These are phyloP conservation scores for Tothia fuscella DNA, from an alignment of 2,329 filamentous ascomycete species.

Conservation along the genomic window DNA sequence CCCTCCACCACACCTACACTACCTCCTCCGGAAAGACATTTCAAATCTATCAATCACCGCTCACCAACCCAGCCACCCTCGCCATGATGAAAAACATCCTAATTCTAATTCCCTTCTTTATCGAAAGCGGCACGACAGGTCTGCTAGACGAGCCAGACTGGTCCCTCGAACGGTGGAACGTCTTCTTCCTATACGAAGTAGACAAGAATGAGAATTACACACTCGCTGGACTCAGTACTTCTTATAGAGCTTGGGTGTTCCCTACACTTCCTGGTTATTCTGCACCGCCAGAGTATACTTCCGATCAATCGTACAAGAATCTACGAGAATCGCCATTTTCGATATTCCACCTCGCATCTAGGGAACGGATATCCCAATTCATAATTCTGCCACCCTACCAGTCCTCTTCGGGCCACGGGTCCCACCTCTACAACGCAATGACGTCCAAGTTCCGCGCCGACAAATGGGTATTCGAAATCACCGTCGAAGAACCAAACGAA, in stretches of 20 bases:
- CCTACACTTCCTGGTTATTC: constrained; percentile 29
- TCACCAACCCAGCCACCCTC: constrained; percentile 57
- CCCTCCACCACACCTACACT: constrained; percentile 52
- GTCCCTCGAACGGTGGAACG: constrained; percentile 70
- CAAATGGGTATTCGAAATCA: constrained; percentile 65
- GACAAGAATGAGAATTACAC: constrained; percentile 40
- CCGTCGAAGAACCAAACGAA: constrained; percentile 88
- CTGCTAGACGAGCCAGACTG: constrained; percentile 55
- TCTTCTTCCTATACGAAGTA: constrained; percentile 58
- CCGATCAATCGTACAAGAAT: not conserved
- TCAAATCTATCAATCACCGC: constrained; percentile 72
- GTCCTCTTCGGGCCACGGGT: constrained; percentile 64
- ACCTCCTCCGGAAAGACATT: constrained; percentile 48
- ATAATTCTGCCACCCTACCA: constrained; percentile 83
- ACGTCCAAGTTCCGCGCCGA: constrained; percentile 57
- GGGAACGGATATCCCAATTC: constrained; percentile 86
- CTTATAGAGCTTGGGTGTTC: constrained; percentile 70
- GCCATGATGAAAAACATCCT: constrained; percentile 70
- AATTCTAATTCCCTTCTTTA: constrained; percentile 73
- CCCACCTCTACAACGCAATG: constrained; percentile 68
- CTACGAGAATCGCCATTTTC: constrained; percentile 4
- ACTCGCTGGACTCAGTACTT: constrained; percentile 80
- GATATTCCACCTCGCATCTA: constrained; percentile 51
- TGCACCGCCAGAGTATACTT: no score
- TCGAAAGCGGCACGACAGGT: constrained; percentile 80